Evolutionary conservation across 78 protist species (phyloP).

Genomic region (Blattamonas nauphoetae): DNA sequence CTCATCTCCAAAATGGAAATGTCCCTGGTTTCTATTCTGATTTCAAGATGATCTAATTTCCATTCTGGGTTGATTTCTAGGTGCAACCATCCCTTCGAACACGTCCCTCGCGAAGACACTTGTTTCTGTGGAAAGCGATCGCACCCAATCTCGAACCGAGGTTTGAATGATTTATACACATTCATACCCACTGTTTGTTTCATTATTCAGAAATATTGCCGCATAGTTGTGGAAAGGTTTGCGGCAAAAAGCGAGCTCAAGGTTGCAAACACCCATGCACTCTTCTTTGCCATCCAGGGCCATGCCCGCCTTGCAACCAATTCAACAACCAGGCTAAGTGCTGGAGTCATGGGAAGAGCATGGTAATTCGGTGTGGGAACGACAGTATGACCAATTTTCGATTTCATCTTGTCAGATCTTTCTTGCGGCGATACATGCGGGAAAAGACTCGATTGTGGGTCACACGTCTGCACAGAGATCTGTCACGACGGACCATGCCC

Average conservation of each 20-base stretch:
- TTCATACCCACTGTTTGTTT: too few species aligned
- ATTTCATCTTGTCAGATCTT: too few species aligned
- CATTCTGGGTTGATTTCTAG: not conserved
- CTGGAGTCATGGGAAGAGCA: not conserved
- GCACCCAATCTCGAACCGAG: not conserved
- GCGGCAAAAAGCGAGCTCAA: not conserved
- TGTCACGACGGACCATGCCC: not conserved
- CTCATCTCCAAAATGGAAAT: not conserved
- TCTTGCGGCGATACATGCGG: not conserved
- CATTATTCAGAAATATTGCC: too few species aligned
- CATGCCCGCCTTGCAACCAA: not conserved
- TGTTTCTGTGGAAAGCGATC: not conserved
- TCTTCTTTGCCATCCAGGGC: slow-evolving; percentile 2
- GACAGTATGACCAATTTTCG: not conserved
- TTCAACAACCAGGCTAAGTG: not conserved
- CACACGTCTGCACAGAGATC: not conserved
- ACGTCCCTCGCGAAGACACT: not conserved
- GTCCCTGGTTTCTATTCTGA: not conserved
- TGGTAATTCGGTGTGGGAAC: not conserved
- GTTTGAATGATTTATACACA: too few species aligned
- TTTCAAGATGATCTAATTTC: not conserved
- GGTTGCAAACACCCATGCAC: not conserved
- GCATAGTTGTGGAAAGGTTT: not conserved
- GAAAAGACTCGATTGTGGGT: not conserved
- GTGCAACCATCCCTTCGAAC: not conserved